Evolutionary conservation across 139 green algal genomes (phyloP).

Genomic region (Asterochloris erici): DNA sequence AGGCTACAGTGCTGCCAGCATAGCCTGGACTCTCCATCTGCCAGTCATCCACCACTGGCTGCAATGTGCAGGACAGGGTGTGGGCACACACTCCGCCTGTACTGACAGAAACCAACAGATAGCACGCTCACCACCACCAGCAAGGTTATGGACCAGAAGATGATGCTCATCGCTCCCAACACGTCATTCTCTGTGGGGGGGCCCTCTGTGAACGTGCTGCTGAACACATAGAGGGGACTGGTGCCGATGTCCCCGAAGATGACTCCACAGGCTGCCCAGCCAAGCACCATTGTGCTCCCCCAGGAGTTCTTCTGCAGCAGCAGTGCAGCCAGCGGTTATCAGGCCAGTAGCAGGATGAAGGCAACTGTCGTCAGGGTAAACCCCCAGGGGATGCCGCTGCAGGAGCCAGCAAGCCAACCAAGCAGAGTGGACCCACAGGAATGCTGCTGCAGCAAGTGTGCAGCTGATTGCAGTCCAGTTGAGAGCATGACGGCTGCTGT

Average conservation of each 20-base stretch:
- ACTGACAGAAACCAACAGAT: not conserved
- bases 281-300: slow-evolving; percentile 4
- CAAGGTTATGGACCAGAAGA: slow-evolving; percentile 69
- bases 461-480: too few relatives aligned
- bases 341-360: not conserved
- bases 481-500: not conserved
- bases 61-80: not conserved
- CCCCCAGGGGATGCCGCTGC: not conserved
- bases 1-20: too few relatives aligned
- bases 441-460: not conserved
- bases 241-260: slow-evolving; percentile 41
- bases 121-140: slow-evolving; percentile 35
- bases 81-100: not conserved
- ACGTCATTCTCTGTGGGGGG: slow-evolving; percentile 24
- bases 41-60: not conserved
- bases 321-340: not conserved
- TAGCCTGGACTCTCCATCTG: too few relatives aligned
- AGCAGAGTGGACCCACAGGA: not conserved
- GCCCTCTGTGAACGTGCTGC: slow-evolving; percentile 25
- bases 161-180: slow-evolving; percentile 48
- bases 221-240: slow-evolving; percentile 57
- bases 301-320: slow-evolving; percentile 11
- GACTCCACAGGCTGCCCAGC: slow-evolving; percentile 8
- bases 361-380: not conserved
- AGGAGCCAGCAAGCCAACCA: not conserved